Base-by-base conservation (phyloP, 2,329 filamentous ascomycete species). In the Tolypocladium cylindrosporum region DNA sequence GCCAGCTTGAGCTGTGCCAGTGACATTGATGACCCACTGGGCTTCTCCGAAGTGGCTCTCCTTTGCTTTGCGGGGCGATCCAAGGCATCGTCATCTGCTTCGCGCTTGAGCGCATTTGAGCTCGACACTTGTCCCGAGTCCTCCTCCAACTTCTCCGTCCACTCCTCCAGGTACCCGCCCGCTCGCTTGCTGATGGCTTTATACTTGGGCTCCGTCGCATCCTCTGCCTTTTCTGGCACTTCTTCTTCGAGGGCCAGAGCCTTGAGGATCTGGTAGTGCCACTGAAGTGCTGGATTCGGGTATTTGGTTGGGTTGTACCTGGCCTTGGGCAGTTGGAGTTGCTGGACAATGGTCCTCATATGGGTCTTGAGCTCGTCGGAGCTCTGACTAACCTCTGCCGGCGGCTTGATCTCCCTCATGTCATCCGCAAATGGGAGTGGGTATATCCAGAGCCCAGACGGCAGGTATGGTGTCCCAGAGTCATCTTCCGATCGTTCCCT, bases 261-360 rank as follows among this genome's bases (percentile, higher is more conserved):
- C 73, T 99, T 94, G 0, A 99, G 77, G 52, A 99, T 96, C 61
- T 85, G 87, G 77, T 97, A 99, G 75, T 97, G 94, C 92, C 93
- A 99, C 74, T 99, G 94, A 31, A 99, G 78, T 10, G 89, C 83
- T 11, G 92, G 91, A 61, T 99, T 99, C 0, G 94, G 90, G 67
- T 97, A 97, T 67, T 88, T 94, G 1, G 79, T 77, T 1, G 93
- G 92, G 63, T 96, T 88, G 68, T 95, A 99, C 39, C 83, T 79
- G 7, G 83, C 91, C 67, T 90, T 92, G 0, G 94, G 94, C 9
- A 99, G 82, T 69, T 96, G 91, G 0, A 97, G 77, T 64, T 96
- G 91, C 68, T 94, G 88, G 2, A 97, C 78, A 4, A 97, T 83
- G 7, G 81, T 81, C 54, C 90, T 83, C 92, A 97, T 97, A 42